Conservation (phyloP, 306 rosid species). For the Purshia tridentata region DNA sequence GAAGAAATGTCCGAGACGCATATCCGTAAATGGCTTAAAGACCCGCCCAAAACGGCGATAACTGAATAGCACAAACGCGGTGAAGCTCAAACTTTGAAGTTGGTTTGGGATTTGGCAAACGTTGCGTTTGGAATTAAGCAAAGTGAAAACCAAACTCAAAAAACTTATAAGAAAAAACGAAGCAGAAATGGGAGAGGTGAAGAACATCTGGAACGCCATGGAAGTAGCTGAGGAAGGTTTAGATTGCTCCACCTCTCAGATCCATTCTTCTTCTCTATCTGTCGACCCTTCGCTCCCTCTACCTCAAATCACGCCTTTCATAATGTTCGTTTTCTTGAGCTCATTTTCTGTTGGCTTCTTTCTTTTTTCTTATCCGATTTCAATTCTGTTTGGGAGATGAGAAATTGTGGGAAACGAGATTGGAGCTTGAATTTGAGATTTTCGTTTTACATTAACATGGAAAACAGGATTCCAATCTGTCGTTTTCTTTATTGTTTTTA, state of each 20-base stretch:
- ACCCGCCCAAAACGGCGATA: conserved; percentile 8
- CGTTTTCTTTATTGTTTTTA: background rate
- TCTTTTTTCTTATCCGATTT: background rate
- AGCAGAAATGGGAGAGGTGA: conserved; percentile 44
- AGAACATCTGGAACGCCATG: conserved; percentile 59
- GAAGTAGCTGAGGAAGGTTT: conserved; percentile 49
- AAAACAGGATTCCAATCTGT: background rate
- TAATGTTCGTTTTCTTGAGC: conserved; percentile 46
- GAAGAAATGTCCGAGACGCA: background rate
- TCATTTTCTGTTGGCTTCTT: background rate
- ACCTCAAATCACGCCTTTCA: conserved; percentile 42
- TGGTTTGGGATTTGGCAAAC: background rate
- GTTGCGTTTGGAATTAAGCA: conserved; percentile 6
- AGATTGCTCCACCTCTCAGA: conserved; percentile 33
- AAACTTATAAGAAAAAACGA: background rate
- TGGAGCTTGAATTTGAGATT: background rate
- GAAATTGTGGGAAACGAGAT: conserved; percentile 13
- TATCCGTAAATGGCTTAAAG: background rate
- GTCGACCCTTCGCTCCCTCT: conserved; percentile 65
- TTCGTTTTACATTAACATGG: too few relatives aligned
- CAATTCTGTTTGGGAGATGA: background rate
- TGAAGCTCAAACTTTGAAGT: background rate
- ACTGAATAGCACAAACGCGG: background rate
- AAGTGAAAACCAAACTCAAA: background rate
- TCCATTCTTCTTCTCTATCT: conserved; percentile 50